Percentiles rank a stretch among this genome's conserved stretches.
These are phyloP conservation scores for Fusarium redolens DNA, from an alignment of 2,329 filamentous ascomycete genomes.

Conservation along the genomic window DNA sequence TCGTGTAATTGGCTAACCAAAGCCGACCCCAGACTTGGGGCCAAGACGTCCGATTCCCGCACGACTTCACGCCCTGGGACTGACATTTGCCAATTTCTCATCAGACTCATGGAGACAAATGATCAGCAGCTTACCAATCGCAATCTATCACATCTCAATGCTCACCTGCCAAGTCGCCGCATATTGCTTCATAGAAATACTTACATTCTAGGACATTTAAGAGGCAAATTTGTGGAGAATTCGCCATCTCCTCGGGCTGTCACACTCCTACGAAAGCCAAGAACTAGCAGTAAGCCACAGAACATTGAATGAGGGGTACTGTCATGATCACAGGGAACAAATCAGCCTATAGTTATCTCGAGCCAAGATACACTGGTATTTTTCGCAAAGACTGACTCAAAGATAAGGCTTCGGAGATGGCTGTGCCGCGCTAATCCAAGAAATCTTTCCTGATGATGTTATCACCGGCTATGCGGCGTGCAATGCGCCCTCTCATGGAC, in stretches of 20 bases:
- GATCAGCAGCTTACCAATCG: slow-evolving; percentile 7
- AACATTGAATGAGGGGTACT: slow-evolving; percentile 19
- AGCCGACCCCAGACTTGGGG: slow-evolving; percentile 17
- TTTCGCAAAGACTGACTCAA: neutral
- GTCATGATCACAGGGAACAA: slow-evolving; percentile 15
- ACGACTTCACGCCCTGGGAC: slow-evolving; percentile 4
- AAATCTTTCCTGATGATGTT: neutral
- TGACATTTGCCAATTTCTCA: slow-evolving; percentile 3
- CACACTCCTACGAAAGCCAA: slow-evolving; percentile 17
- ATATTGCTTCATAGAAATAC: neutral
- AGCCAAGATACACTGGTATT: slow-evolving; percentile 9
- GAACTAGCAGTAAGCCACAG: slow-evolving; percentile 26
- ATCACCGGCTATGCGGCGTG: neutral
- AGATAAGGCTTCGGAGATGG: slow-evolving; percentile 18
- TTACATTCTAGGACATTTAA: neutral
- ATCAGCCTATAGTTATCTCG: neutral
- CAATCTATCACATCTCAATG: neutral
- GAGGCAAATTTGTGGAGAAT: neutral
- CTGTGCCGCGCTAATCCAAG: neutral
- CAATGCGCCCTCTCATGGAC: neutral
- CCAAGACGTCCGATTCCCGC: slow-evolving; percentile 5
- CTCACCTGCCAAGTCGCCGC: neutral
- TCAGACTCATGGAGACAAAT: neutral
- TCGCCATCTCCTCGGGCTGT: neutral
- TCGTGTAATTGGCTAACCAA: slow-evolving; percentile 15